These are phyloP conservation scores for Geotrichum carabidarum DNA, from an alignment of 1,139 yeast species.

Conservation along the genomic window DNA sequence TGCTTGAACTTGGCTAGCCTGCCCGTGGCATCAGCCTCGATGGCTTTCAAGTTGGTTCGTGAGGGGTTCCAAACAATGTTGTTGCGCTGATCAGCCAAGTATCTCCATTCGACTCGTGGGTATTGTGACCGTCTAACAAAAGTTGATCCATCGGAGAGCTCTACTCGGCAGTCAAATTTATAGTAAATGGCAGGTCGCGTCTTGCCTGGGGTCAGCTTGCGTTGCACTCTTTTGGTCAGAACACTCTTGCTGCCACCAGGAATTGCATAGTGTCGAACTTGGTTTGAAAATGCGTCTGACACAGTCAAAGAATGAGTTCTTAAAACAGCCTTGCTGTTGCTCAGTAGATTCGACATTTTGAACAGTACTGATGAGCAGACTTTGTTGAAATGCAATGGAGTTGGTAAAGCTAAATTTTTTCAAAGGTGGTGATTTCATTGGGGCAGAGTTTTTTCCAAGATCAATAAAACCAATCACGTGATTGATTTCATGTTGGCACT, in stretches of 20 bases:
- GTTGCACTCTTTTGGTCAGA: conserved; percentile 26
- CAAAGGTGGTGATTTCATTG: conserved; percentile 2
- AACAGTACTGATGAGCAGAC: not conserved
- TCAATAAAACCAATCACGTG: not conserved
- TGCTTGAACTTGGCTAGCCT: conserved; percentile 78
- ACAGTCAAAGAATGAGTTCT: not conserved
- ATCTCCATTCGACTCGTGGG: conserved; percentile 80
- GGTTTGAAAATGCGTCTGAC: not conserved
- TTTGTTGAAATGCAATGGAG: not conserved
- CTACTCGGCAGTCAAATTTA: conserved; percentile 81
- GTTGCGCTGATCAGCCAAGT: conserved; percentile 85
- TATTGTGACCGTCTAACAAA: conserved; percentile 75
- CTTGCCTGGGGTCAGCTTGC: conserved; percentile 53
- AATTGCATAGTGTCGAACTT: conserved; percentile 19
- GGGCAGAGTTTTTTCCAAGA: not conserved
- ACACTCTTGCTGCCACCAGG: conserved; percentile 26
- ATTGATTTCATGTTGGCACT: no score
- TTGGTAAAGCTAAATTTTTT: conserved; percentile 1
- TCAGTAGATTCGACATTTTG: not conserved
- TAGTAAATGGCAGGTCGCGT: conserved; percentile 91
- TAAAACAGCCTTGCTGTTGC: not conserved
- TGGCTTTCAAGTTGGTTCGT: conserved; percentile 66
- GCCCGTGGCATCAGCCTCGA: conserved; percentile 80
- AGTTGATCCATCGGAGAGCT: conserved; percentile 90
- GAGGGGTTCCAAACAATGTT: conserved; percentile 83